Evolutionary conservation across 495 filamentous ascomycete species (phyloP).

Genomic region (Tricharina praecox): DNA sequence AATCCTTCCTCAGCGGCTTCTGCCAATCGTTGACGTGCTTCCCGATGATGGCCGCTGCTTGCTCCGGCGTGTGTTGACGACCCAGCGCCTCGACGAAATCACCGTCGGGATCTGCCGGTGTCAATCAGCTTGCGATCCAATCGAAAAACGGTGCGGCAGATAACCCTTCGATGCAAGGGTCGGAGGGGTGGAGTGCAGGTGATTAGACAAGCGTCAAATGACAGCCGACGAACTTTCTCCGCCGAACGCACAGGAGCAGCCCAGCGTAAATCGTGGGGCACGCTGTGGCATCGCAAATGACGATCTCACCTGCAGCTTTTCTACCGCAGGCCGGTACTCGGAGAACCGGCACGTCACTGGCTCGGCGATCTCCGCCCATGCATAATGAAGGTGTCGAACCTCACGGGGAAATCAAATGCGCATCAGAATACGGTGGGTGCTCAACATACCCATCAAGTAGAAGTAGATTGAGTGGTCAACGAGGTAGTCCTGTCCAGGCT

Average conservation of each 20-base stretch:
- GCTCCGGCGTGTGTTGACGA: constrained; percentile 75
- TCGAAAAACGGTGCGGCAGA: not conserved
- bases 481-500: constrained; percentile 87
- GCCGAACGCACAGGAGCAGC: constrained; percentile 5
- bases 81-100: constrained; percentile 97
- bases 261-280: no score
- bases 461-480: constrained; percentile 99
- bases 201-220: not conserved
- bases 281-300: no score
- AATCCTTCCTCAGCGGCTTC: constrained; percentile 29
- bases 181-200: not conserved
- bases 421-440: not conserved
- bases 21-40: constrained; percentile 87
- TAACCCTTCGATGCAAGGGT: not conserved
- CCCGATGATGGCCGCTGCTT: constrained; percentile 65
- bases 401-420: no score
- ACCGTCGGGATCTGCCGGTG: constrained; percentile 61
- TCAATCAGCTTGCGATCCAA: not conserved
- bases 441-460: constrained; percentile 75
- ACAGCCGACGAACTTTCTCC: not conserved
- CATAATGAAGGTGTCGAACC: no score
- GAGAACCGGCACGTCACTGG: no score
- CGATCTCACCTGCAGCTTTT: no score
- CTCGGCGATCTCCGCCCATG: not conserved
- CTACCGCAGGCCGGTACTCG: no score